Percentiles rank a stretch among this genome's conserved stretches.
phyloP scores from a whole-genome alignment of 1,284 basidiomycete genomes.

The Trichosporon asahii region DNA sequence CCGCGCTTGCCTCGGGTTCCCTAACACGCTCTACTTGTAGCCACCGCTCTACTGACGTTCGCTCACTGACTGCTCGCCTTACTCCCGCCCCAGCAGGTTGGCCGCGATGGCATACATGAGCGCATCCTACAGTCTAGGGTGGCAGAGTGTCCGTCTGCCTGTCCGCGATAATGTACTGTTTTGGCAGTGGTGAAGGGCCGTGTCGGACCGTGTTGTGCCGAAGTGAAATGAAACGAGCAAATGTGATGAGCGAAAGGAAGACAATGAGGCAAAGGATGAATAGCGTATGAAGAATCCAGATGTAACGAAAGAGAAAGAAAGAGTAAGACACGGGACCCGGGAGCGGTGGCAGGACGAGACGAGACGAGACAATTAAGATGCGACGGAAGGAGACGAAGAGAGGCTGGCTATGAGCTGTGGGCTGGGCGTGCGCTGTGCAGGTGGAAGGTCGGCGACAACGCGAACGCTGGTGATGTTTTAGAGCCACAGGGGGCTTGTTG shows the following conservation, averaged over 20 bases:
- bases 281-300: neutral
- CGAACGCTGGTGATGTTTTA: neutral
- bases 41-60: too few relatives aligned
- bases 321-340: neutral
- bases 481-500: conserved; percentile 10
- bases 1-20: neutral
- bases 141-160: neutral
- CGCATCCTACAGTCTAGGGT: neutral
- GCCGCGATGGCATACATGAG: neutral
- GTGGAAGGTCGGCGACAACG: neutral
- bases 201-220: neutral
- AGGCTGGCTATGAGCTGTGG: neutral
- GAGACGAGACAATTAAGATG: neutral
- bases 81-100: too few relatives aligned
- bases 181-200: too few relatives aligned
- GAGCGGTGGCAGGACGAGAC: neutral
- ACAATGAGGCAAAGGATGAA: neutral
- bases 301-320: neutral
- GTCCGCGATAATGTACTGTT: neutral
- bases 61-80: neutral
- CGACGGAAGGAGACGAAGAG: neutral
- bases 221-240: neutral
- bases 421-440: neutral
- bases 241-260: neutral
- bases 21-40: too few relatives aligned